These are phyloP conservation scores for Canna indica DNA, from an alignment of 176 grass and related monocot genomes.

Conservation along the genomic window DNA sequence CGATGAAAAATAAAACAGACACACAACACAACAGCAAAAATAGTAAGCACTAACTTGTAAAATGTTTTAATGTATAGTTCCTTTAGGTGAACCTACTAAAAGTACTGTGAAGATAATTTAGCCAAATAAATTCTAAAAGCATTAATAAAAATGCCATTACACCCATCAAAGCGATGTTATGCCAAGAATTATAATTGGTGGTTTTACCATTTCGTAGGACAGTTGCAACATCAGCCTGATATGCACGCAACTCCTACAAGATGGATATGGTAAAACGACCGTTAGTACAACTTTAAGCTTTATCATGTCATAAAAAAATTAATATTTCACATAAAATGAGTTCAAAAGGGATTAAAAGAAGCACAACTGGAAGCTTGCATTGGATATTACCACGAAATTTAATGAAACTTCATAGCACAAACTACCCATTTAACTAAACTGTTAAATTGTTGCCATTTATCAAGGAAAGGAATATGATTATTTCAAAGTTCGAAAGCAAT, in stretches of 20 bases:
- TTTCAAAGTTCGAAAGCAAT: no score
- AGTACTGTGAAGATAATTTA: background rate
- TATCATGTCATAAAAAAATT: background rate
- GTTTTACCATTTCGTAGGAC: slow-evolving; percentile 86
- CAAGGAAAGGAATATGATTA: background rate
- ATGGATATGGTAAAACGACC: background rate
- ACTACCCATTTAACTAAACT: background rate
- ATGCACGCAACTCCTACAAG: slow-evolving; percentile 76
- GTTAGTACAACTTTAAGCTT: background rate
- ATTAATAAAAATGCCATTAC: background rate
- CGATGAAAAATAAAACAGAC: background rate
- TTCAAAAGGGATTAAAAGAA: background rate
- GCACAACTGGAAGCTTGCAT: background rate
- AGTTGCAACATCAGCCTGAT: slow-evolving; percentile 96
- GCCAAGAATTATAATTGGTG: background rate
- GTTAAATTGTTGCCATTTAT: background rate
- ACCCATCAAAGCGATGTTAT: background rate
- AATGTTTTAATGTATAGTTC: background rate
- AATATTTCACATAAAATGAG: no score
- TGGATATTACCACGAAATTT: background rate
- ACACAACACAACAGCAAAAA: background rate
- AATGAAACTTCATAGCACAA: background rate
- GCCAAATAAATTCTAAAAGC: background rate
- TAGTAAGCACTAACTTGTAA: background rate
- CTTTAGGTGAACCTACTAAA: background rate